Evolutionary conservation across 139 green algal species (phyloP), one percentile per base, ranked within the genome.

Genomic region (Chlamydomonas sp.): DNA sequence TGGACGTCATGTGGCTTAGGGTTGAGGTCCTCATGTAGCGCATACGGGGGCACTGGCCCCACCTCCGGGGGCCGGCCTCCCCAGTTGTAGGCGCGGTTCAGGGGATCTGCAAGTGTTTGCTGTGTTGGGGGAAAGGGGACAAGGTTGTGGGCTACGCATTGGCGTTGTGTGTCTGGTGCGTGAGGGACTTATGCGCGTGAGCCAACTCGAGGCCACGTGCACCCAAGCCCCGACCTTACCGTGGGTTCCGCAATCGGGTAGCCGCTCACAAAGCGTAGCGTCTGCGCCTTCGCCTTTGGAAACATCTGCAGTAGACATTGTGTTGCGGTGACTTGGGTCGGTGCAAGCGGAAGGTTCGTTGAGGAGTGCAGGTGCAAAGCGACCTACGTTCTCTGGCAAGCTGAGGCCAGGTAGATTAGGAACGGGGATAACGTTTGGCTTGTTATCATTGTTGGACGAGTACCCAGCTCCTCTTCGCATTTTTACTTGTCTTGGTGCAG

Each of bases 161-260:
- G 31, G 14, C 16, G 31, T 79, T 9, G 18, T 9, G 12, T 57
- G 12, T 9, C 14, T 58, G n/a, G 31, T 79, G n/a, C 59, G 4
- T 20, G 60, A 31, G 62, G 5, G 58, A 15, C 5, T 49, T 18
- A n/a, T 58, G 12, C 4, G 57, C 61, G 67, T 10, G 72, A 71
- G 71, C 18, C 67, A 63, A 20, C 8, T 5, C 4, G 14, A 61
- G 59, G 59, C 5, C 16, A 8, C 67, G 20, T 80, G 1, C 67
- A 4, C 67, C 3, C 7, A 31, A n/a, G 14, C 75, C 57, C 59
- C 31, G 31, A 49, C 31, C 31, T 49, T 49, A 89, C 58, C 6
- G 78, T 9, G 63, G 89, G 83, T 5, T 91, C 88, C 0, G 85
- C 78, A 3, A 91, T 79, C 4, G 81, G 63, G 63, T 84, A 87